These are phyloP conservation scores for Phytomonas sp. DNA, from an alignment of 208 protist species.

Conservation along the genomic window DNA sequence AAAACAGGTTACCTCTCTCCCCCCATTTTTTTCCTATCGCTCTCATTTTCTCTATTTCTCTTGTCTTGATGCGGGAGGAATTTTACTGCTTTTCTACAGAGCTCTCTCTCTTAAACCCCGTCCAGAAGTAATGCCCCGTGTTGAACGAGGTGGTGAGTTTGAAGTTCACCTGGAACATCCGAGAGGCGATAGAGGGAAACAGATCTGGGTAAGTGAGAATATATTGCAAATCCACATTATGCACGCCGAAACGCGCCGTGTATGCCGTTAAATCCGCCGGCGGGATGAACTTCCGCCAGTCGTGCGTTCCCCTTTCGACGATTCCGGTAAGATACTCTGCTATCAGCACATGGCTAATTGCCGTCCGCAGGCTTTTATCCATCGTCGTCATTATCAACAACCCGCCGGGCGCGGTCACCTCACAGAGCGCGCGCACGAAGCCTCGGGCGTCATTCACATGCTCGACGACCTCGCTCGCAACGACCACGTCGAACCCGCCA, in stretches of 20 bases:
- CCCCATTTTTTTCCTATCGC: not conserved
- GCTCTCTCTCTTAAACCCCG: slow-evolving; percentile 37
- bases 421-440: slow-evolving; percentile 75
- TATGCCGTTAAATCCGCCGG: slow-evolving; percentile 63
- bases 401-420: slow-evolving; percentile 80
- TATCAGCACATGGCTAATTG: slow-evolving; percentile 59
- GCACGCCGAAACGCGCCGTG: slow-evolving; percentile 33
- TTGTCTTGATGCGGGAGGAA: not conserved
- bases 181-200: slow-evolving; percentile 37
- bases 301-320: slow-evolving; percentile 84
- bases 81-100: not conserved
- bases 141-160: slow-evolving; percentile 41
- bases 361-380: slow-evolving; percentile 80
- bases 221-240: slow-evolving; percentile 58
- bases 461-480: slow-evolving; percentile 90
- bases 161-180: slow-evolving; percentile 65
- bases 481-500: slow-evolving; percentile 64
- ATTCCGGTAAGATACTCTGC: slow-evolving; percentile 83
- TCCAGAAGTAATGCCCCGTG: slow-evolving; percentile 84
- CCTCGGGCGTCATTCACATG: slow-evolving; percentile 82
- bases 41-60: not conserved
- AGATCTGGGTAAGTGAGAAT: slow-evolving; percentile 62
- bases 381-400: slow-evolving; percentile 90
- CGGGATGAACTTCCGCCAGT: slow-evolving; percentile 88
- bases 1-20: slow-evolving; percentile 1